Evolutionary conservation across 495 filamentous ascomycete species (phyloP).

Genomic region (Penicillium steckii): DNA sequence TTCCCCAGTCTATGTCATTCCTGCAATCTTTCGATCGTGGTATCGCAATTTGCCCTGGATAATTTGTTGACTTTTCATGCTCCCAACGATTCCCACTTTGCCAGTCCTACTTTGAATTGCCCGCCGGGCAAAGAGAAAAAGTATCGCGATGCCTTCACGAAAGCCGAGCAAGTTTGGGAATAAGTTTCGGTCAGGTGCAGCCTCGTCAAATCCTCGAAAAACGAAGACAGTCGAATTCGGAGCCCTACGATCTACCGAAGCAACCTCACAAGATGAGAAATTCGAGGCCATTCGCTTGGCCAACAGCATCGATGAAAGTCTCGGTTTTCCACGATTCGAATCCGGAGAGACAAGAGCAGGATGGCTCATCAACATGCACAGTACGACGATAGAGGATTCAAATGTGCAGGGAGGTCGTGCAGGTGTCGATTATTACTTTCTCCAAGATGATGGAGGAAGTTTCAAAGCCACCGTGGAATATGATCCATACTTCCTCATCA

Average conservation of each 20-base stretch:
- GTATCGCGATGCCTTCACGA: conserved; percentile 54
- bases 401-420: conserved; percentile 79
- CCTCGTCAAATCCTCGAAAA: conserved; percentile 54
- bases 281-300: conserved; percentile 80
- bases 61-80: conserved; percentile 22
- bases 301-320: conserved; percentile 86
- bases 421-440: conserved; percentile 94
- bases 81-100: conserved; percentile 11
- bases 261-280: conserved; percentile 82
- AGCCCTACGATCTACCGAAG: conserved; percentile 72
- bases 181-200: conserved; percentile 49
- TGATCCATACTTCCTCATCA: conserved; percentile 94
- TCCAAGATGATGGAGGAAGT: conserved; percentile 86
- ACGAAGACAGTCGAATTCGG: conserved; percentile 76
- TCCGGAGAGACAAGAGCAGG: conserved; percentile 80
- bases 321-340: conserved; percentile 93
- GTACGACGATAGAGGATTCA: conserved; percentile 81
- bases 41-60: background rate
- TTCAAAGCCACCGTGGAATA: conserved; percentile 98
- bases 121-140: conserved; percentile 29
- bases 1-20: background rate
- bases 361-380: conserved; percentile 94
- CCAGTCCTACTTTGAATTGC: conserved; percentile 15
- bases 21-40: background rate
- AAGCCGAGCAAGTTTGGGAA: conserved; percentile 56